Evolutionary conservation across 768 basidiomycete species (phyloP), one percentile per base, ranked within the genome.

Genomic region (Kwoniella pini): DNA sequence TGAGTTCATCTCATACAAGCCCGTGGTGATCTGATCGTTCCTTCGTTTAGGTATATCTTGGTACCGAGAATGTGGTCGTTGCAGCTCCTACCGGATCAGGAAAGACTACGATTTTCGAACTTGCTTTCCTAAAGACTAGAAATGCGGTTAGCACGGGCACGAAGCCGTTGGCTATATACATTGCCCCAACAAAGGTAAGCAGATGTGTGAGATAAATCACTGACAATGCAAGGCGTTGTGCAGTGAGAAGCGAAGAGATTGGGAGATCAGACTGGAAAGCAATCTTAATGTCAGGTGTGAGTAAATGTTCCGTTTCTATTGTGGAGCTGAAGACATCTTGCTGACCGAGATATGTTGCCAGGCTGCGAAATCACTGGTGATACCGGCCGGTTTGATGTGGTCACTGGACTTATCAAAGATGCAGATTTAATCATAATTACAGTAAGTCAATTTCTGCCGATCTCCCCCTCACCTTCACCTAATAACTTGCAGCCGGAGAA

Each of bases 21-120:
- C n/a, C n/a, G n/a, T n/a, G n/a, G n/a, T n/a, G n/a, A n/a, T n/a
- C n/a, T n/a, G n/a, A 12, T 24, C 26, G 22, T 22, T 11, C 30
- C 30, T 19, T 40, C 77, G 28, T 70, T 45, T 42, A 77, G 77
- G 67, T 69, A n/a, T 78, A 72, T 59, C 40, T 70, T 9, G 49
- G 65, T 0, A 70, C 77, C 33, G 70, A 76, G 12, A 81, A 81
- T 59, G 60, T 81, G 13, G 80, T 81, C 48, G 69, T 81, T 13
- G 70, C 75, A 63, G 94, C 95, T 2, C 96, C 96, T 0, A 98
- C 96, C 13, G 92, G 94, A 27, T 90, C 91, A 51, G 96, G 96
- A 27, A 98, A 98, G 79, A 99, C 96, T 0, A 91, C 89, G 9
- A 79, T 98, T 27, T 99, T 98, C 68, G 96, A 99, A 74, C 80